phyloP scores from a whole-genome alignment of 345 rosid species.

The Euphorbia lathyris region DNA sequence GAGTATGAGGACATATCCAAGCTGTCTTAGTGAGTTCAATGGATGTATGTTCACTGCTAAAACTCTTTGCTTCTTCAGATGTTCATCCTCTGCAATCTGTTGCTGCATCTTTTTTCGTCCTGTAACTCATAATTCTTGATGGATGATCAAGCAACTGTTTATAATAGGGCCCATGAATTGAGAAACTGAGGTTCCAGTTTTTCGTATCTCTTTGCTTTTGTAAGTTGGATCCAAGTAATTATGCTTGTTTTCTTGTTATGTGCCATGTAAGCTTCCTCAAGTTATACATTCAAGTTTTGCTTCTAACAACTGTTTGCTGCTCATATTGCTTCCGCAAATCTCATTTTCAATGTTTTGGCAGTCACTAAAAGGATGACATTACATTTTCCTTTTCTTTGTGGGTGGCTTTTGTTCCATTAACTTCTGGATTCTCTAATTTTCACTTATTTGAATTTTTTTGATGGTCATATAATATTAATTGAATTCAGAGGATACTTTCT shows the following conservation, averaged over 20 bases:
- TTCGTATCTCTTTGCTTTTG: background rate
- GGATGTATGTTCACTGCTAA: background rate
- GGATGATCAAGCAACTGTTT: conserved; percentile 6
- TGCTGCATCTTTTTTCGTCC: background rate
- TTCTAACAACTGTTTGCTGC: background rate
- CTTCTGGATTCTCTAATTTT: background rate
- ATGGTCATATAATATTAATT: no score
- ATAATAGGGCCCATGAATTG: background rate
- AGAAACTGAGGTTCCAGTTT: background rate
- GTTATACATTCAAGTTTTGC: background rate
- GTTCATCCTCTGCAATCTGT: background rate
- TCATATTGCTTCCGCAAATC: background rate
- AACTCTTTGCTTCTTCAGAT: background rate
- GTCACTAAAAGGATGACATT: background rate
- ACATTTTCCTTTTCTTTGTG: background rate
- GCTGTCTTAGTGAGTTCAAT: conserved; percentile 42
- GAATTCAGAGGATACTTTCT: no score
- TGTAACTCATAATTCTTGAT: background rate
- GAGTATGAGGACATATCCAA: conserved; percentile 93
- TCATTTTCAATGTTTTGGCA: no score
- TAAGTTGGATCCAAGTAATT: background rate
- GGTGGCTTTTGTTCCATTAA: background rate
- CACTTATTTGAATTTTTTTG: background rate
- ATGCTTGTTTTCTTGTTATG: background rate
- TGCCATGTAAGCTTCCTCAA: background rate